Base-by-base conservation (phyloP, 2,329 filamentous ascomycete genomes). In the Fusarium devonianum region DNA sequence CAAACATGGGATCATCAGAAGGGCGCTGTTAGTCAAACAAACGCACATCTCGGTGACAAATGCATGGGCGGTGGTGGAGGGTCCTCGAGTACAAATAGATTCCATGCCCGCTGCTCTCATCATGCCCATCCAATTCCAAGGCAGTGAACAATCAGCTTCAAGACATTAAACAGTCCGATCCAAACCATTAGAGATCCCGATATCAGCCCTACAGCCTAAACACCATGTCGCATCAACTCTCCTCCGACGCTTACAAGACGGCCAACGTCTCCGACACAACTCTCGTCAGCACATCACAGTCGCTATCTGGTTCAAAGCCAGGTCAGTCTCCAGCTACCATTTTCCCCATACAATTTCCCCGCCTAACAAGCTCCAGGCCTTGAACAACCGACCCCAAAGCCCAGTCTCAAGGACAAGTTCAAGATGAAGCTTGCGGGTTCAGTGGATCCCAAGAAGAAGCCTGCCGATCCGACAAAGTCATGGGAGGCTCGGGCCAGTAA, bases 401-500 rank as follows among this genome's bases (percentile, higher is more conserved):
- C 41, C 17, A 57, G 48, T 7, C 49, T 65, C 22, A 64, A 61
- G 40, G 36, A 56, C 2, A 65, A 55, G 60, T 40, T 65, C 45
- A 55, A 61, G 52, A 42, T 43, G 22, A 65, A 63, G 46, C 46
- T 65, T 5, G 39, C 35, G 11, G 45, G 53, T 4, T 60, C 60
- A 3, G 43, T 57, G 16, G 60, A 64, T 28, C 63, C 63, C 13
- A 41, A 53, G 22, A 58, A 60, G 39, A 61, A 48, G 41, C 53
- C 44, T 4, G 56, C 43, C 11, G 58, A 65, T 8, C 58, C 60
- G 4, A 50, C 44, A 32, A 64, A 64, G 53, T 63, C 59, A 5
- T 65, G 63, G 63, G 63, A 65, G 21, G 63, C 63, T 6, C 63
- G 63, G 40, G 53, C 56, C 33, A 47, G 63, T 65, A 42, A 54